A percentile compares a stretch with the other conserved stretches of the same genome.
Evolutionary conservation across 345 rosid genomes (phyloP).

Genomic region (Lumnitzera racemosa): DNA sequence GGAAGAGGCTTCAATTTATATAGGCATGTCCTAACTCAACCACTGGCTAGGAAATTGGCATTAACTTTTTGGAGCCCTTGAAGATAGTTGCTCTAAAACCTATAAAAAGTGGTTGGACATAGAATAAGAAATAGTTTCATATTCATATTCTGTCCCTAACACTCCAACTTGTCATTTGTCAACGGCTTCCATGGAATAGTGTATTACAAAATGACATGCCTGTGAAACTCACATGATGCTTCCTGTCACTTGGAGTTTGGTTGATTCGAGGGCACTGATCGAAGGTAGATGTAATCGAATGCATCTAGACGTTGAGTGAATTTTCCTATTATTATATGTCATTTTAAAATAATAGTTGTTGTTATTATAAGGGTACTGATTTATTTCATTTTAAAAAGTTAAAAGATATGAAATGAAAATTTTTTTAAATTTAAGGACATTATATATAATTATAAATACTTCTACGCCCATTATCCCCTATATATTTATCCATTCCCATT

Average conservation of each 20-base stretch:
- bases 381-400: too few relatives aligned
- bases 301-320: too few relatives aligned
- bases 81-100: background rate
- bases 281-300: too few relatives aligned
- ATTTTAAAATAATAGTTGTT: too few relatives aligned
- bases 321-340: too few relatives aligned
- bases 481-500: background rate
- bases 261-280: too few relatives aligned
- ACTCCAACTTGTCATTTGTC: background rate
- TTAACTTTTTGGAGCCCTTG: background rate
- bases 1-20: background rate
- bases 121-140: background rate
- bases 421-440: too few relatives aligned
- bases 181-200: background rate
- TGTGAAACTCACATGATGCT: background rate
- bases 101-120: constrained; percentile 3
- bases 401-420: too few relatives aligned
- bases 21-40: background rate
- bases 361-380: too few relatives aligned
- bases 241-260: background rate
- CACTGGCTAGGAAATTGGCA: background rate
- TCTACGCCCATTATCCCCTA: too few relatives aligned
- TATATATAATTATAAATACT: too few relatives aligned
- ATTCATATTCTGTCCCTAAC: background rate
- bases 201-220: background rate